Conservation (phyloP, 805 yeast species). For the Saccharomycopsis lassenensis region DNA sequence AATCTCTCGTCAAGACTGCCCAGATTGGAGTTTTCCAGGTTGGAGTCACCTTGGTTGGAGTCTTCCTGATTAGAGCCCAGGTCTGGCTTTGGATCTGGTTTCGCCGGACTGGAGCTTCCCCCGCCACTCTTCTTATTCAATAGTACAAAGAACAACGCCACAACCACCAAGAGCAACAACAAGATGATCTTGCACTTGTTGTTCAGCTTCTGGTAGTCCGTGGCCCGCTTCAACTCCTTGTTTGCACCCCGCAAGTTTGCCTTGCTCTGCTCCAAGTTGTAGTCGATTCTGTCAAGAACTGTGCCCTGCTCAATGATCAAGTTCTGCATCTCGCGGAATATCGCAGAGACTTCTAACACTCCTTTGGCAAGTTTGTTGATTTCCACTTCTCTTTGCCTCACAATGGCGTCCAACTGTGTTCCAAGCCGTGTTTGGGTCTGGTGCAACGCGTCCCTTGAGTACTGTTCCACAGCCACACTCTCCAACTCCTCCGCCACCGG, state of each 20-base stretch:
- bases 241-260: constrained; percentile 68
- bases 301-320: constrained; percentile 95
- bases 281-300: constrained; percentile 84
- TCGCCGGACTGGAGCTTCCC: background rate
- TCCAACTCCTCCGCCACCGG: constrained; percentile 26
- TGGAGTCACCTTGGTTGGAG: too few relatives aligned
- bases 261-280: constrained; percentile 74
- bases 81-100: background rate
- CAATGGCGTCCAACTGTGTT: constrained; percentile 20
- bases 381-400: constrained; percentile 69
- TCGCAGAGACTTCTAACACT: constrained; percentile 83
- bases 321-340: constrained; percentile 85
- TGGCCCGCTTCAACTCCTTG: constrained; percentile 65
- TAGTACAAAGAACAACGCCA: constrained; percentile 34
- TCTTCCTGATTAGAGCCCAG: background rate
- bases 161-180: constrained; percentile 56
- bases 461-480: constrained; percentile 35
- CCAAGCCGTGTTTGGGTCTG: constrained; percentile 31
- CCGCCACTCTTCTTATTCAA: constrained; percentile 1
- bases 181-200: constrained; percentile 85
- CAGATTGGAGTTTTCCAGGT: too few relatives aligned
- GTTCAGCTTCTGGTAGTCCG: constrained; percentile 73
- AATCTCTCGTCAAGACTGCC: too few relatives aligned
- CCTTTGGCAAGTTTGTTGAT: constrained; percentile 89
- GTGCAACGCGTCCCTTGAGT: constrained; percentile 41